phyloP scores from a whole-genome alignment of 2,329 filamentous ascomycete species.

The Xylaria sp. region DNA sequence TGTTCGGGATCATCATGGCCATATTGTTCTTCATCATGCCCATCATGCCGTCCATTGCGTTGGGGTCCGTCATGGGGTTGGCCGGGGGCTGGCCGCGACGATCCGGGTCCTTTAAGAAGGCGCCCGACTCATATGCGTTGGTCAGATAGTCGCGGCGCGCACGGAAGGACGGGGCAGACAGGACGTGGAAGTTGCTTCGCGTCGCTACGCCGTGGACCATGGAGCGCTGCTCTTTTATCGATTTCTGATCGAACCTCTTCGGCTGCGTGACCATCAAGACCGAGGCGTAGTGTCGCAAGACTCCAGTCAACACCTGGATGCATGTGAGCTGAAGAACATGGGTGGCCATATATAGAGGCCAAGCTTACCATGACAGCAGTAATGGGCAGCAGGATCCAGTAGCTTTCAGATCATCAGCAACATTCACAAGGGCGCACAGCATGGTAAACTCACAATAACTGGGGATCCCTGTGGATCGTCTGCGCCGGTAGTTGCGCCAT shows the following conservation, averaged over 20 bases:
- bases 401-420: slow-evolving; percentile 64
- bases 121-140: slow-evolving; percentile 83
- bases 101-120: slow-evolving; percentile 89
- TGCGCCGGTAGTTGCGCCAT: slow-evolving; percentile 91
- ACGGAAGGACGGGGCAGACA: slow-evolving; percentile 82
- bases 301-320: slow-evolving; percentile 82
- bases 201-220: slow-evolving; percentile 86
- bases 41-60: slow-evolving; percentile 99
- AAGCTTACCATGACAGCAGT: slow-evolving; percentile 86
- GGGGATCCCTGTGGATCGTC: slow-evolving; percentile 98
- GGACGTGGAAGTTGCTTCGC: slow-evolving; percentile 81
- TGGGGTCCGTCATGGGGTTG: slow-evolving; percentile 95
- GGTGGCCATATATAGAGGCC: slow-evolving; percentile 21
- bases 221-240: slow-evolving; percentile 86
- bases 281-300: slow-evolving; percentile 94
- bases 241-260: slow-evolving; percentile 79
- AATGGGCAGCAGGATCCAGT: slow-evolving; percentile 98
- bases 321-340: slow-evolving; percentile 7
- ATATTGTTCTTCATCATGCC: slow-evolving; percentile 99
- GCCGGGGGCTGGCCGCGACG: slow-evolving; percentile 85
- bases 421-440: not conserved
- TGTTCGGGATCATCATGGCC: slow-evolving; percentile 99
- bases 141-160: slow-evolving; percentile 83
- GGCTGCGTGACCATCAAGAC: slow-evolving; percentile 88
- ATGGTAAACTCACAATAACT: slow-evolving; percentile 80